Percentiles rank a stretch among this genome's conserved stretches.
These are phyloP conservation scores for Ogataea zsoltii DNA, from an alignment of 805 yeast species.

Conservation along the genomic window DNA sequence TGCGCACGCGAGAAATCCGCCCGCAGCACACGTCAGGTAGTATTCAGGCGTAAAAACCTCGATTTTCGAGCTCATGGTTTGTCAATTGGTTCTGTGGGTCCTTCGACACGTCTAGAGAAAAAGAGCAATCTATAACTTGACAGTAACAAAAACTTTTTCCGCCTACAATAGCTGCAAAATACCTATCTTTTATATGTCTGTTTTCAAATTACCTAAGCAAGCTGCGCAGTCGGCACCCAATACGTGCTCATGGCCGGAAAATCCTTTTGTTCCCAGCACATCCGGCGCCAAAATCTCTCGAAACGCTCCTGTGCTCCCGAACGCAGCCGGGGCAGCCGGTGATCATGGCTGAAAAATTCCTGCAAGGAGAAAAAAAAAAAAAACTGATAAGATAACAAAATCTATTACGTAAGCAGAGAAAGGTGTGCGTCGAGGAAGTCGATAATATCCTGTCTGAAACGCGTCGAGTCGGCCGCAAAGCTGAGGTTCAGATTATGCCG, in stretches of 20 bases:
- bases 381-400: constrained; percentile 5
- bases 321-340: constrained; percentile 4
- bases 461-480: constrained; percentile 1
- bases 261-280: neutral
- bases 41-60: constrained; percentile 61
- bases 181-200: too few relatives aligned
- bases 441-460: constrained; percentile 5
- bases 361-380: too few relatives aligned
- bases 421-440: neutral
- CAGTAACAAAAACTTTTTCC: too few relatives aligned
- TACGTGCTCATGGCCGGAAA: too few relatives aligned
- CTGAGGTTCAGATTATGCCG: constrained; percentile 10
- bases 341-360: too few relatives aligned
- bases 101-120: neutral
- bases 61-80: constrained; percentile 36
- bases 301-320: neutral
- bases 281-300: neutral
- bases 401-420: neutral
- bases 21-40: constrained; percentile 71
- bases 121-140: neutral
- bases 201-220: too few relatives aligned
- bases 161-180: too few relatives aligned
- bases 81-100: too few relatives aligned
- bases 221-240: too few relatives aligned
- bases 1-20: constrained; percentile 89